Evolutionary conservation across 2,329 filamentous ascomycete species (phyloP).

Genomic region (Penicillium verrucosum): DNA sequence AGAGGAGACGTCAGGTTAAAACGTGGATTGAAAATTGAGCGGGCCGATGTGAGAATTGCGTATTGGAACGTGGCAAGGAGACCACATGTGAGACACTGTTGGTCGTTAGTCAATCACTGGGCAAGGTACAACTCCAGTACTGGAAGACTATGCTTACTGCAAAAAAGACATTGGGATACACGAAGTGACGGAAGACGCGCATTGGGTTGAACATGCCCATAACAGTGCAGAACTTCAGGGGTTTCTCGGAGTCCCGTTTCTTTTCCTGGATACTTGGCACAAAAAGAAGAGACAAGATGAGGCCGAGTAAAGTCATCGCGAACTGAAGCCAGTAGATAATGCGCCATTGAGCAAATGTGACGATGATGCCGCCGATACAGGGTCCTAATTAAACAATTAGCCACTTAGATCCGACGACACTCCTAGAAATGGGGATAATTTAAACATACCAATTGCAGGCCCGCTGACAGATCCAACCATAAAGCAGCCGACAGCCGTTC

Average conservation of each 20-base stretch:
- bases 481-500: slow-evolving; percentile 46
- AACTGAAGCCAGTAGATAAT: slow-evolving; percentile 77
- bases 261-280: slow-evolving; percentile 64
- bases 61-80: slow-evolving; percentile 71
- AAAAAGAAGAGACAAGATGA: slow-evolving; percentile 60
- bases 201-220: slow-evolving; percentile 58
- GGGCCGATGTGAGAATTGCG: slow-evolving; percentile 63
- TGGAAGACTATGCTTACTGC: slow-evolving; percentile 35
- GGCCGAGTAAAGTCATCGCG: slow-evolving; percentile 60
- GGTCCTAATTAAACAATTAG: slow-evolving; percentile 28
- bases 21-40: slow-evolving; percentile 70
- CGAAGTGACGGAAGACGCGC: slow-evolving; percentile 58
- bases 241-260: slow-evolving; percentile 50
- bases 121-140: not conserved
- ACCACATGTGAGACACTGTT: slow-evolving; percentile 35
- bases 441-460: slow-evolving; percentile 39
- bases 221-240: slow-evolving; percentile 42
- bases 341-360: slow-evolving; percentile 71
- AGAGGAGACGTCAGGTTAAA: slow-evolving; percentile 65
- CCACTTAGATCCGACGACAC: not conserved
- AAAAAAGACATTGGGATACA: slow-evolving; percentile 66
- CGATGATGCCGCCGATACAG: slow-evolving; percentile 73
- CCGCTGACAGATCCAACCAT: slow-evolving; percentile 44
- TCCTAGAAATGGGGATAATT: not conserved
- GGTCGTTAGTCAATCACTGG: not conserved